These are phyloP conservation scores for Golubevia pallescens DNA, from an alignment of 1,284 basidiomycete genomes.

Conservation along the genomic window DNA sequence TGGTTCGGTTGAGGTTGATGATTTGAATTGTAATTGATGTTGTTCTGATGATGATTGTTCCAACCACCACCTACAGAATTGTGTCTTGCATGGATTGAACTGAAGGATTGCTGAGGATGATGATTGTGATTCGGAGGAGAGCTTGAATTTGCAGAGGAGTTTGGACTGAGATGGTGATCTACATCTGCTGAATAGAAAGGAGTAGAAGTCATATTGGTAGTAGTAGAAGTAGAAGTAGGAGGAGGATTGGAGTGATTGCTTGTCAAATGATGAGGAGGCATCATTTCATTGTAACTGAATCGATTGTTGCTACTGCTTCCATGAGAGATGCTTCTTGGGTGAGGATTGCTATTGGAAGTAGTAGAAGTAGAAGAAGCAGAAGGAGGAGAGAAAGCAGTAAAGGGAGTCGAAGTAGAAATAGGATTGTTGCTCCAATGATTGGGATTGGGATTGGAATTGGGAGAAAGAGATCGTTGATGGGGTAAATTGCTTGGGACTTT, in stretches of 20 bases:
- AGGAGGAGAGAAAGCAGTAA: background rate
- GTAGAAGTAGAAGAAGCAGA: slow-evolving; percentile 1
- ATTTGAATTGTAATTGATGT: background rate
- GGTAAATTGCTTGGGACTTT: slow-evolving; percentile 43
- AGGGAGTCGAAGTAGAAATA: background rate
- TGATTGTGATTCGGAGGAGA: background rate
- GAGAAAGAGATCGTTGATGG: slow-evolving; percentile 21
- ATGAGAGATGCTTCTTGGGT: background rate
- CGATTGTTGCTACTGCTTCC: background rate
- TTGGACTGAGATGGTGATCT: too few species aligned
- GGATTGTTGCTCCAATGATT: background rate
- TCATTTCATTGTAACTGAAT: background rate
- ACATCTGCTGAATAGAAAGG: too few species aligned
- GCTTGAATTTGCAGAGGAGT: too few species aligned
- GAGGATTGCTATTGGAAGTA: too few species aligned
- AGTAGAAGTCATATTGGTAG: too few species aligned
- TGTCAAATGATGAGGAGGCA: too few species aligned
- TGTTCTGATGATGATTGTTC: too few species aligned
- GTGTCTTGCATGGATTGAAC: background rate
- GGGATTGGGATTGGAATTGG: background rate
- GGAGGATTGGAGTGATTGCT: too few species aligned
- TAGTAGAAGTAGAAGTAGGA: too few species aligned
- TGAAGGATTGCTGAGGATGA: background rate
- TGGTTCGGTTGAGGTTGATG: background rate
- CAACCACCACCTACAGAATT: too few species aligned